Base-by-base conservation (phyloP, 2,329 filamentous ascomycete species). In the Fusarium verrucosum region DNA sequence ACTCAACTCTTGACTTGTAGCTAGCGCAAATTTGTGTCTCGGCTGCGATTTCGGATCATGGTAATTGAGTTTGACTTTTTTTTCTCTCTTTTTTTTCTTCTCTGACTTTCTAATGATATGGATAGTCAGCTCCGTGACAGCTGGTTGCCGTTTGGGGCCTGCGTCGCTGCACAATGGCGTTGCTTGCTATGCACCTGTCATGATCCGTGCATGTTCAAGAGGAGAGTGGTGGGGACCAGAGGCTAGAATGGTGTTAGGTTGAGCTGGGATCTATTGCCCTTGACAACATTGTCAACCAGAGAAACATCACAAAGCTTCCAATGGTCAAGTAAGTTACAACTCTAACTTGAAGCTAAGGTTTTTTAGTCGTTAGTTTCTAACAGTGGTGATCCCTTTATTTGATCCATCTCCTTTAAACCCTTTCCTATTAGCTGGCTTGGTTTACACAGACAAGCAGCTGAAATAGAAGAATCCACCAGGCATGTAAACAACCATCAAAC, bases 131-230 rank as follows among this genome's bases (percentile, higher is more conserved):
- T n/a, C n/a, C n/a, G n/a, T n/a, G n/a, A n/a, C n/a, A n/a, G n/a
- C 59, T 59, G 59, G n/a, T 46, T 64, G 49, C 53, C 53, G 59
- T 50, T 55, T 50, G 47, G 49, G 36, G 53, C 38, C 47, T 41
- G 45, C 46, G 46, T 46, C 58, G n/a, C n/a, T n/a, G n/a, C n/a
- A n/a, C n/a, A n/a, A 36, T 52, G 45, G 59, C 44, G 35, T 40
- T 62, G 57, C 50, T 44, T 45, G 51, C 45, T 51, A 57, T 44
- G 58, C 44, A 62, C n/a, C n/a, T n/a, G n/a, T n/a, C n/a, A n/a
- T n/a, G n/a, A n/a, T 30, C 26, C 30, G 20, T 56, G 35, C 42
- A 50, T 51, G 58, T 47, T 63, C 23, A 22, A 54, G 17, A 53
- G 28, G 52, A 49, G 38, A 33, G 41, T n/a, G n/a, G n/a, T n/a